Conservation (phyloP, 805 yeast genomes). For the Spencermartinsiella europaea region DNA sequence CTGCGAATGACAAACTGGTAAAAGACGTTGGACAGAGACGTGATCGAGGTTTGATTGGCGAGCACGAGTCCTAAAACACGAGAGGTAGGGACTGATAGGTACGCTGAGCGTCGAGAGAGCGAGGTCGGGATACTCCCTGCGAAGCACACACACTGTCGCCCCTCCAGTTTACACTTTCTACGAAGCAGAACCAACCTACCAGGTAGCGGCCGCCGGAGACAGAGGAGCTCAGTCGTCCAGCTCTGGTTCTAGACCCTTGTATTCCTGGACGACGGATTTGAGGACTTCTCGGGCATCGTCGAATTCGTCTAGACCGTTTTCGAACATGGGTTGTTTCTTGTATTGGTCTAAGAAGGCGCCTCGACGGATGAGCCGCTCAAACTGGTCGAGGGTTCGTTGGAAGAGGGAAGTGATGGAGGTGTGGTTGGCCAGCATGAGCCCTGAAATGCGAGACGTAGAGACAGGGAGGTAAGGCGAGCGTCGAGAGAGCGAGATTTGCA, state of each 20-base stretch:
- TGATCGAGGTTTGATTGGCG: constrained; percentile 74
- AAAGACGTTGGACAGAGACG: constrained; percentile 59
- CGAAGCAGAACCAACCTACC: too few relatives aligned
- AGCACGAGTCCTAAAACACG: constrained; percentile 75
- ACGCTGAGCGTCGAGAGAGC: constrained; percentile 68
- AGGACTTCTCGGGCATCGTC: constrained; percentile 74
- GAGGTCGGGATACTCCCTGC: too few relatives aligned
- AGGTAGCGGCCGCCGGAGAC: too few relatives aligned
- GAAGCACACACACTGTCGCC: too few relatives aligned
- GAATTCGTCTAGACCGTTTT: constrained; percentile 55
- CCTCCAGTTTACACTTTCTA: too few relatives aligned
- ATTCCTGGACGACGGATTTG: constrained; percentile 69
- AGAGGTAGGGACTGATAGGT: constrained; percentile 37
- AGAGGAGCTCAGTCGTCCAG: neutral
- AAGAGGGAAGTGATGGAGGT: constrained; percentile 68
- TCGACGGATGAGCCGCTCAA: constrained; percentile 71
- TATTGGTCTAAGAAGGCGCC: constrained; percentile 83
- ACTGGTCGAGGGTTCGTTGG: constrained; percentile 63
- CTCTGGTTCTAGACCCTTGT: constrained; percentile 41
- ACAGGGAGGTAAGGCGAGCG: constrained; percentile 54
- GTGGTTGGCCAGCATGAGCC: constrained; percentile 78
- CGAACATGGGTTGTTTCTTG: constrained; percentile 41
- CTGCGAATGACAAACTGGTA: constrained; percentile 77
- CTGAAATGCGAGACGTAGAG: constrained; percentile 53
- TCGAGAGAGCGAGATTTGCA: constrained; percentile 72